Evolutionary conservation across 2,329 filamentous ascomycete species (phyloP).

Genomic region (Aspergillus hiratsukae): DNA sequence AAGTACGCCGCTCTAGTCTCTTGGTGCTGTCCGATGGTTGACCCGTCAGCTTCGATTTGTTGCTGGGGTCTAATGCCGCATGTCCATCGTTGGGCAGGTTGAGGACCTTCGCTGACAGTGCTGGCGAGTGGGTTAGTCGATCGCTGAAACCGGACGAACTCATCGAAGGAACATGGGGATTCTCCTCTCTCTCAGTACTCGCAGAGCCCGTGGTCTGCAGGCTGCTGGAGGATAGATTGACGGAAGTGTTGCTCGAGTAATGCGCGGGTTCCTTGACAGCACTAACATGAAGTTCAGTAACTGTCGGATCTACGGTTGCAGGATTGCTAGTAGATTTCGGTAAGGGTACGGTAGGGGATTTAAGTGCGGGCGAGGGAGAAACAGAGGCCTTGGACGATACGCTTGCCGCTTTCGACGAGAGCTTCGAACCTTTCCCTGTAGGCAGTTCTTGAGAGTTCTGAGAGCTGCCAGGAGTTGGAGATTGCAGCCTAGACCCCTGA

Average conservation of each 20-base stretch:
- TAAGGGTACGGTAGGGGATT: slow-evolving; percentile 35
- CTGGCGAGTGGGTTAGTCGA: slow-evolving; percentile 30
- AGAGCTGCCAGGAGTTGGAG: slow-evolving; percentile 30
- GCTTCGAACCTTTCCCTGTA: slow-evolving; percentile 31
- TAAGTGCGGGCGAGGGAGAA: slow-evolving; percentile 33
- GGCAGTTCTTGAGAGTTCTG: slow-evolving; percentile 26
- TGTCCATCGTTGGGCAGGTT: slow-evolving; percentile 25
- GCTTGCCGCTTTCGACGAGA: slow-evolving; percentile 40
- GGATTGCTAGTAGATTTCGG: slow-evolving; percentile 29
- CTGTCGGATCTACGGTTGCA: slow-evolving; percentile 41
- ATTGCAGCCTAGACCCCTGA: slow-evolving; percentile 36
- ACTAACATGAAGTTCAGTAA: slow-evolving; percentile 44
- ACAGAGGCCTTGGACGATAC: slow-evolving; percentile 40
- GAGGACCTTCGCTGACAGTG: slow-evolving; percentile 27
- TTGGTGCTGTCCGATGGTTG: slow-evolving; percentile 21
- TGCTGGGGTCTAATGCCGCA: slow-evolving; percentile 16
- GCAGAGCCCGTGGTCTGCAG: slow-evolving; percentile 26
- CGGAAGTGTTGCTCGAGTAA: slow-evolving; percentile 29
- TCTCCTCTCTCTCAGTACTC: slow-evolving; percentile 28
- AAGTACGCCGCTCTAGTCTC: slow-evolving; percentile 25
- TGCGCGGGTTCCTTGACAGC: slow-evolving; percentile 26
- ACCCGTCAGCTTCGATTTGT: slow-evolving; percentile 13
- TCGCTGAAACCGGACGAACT: slow-evolving; percentile 28
- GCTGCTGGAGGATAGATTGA: slow-evolving; percentile 27
- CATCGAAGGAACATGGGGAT: slow-evolving; percentile 22